Evolutionary conservation across 495 filamentous ascomycete genomes (phyloP).

Genomic region (Lasiosphaeria hispida): DNA sequence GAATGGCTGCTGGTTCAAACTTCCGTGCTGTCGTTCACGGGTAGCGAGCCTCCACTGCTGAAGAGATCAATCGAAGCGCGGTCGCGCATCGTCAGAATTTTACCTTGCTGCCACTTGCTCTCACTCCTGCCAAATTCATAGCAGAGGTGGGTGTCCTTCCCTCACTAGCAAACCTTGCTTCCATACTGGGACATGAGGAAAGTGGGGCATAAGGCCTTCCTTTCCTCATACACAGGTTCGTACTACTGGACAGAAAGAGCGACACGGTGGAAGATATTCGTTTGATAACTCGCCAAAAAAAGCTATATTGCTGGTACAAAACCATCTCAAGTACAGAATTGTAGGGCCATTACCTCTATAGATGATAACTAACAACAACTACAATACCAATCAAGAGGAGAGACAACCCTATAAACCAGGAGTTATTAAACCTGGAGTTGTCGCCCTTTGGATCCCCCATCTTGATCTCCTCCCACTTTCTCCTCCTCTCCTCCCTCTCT

Average conservation of each 20-base stretch:
- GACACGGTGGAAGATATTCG: no score
- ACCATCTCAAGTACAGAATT: no score
- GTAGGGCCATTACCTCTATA: slow-evolving; percentile 7
- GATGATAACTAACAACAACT: slow-evolving; percentile 5
- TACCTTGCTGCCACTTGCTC: slow-evolving; percentile 1
- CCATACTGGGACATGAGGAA: slow-evolving; percentile 1
- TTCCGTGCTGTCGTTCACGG: not conserved
- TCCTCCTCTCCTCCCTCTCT: slow-evolving; percentile 7
- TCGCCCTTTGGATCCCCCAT: not conserved
- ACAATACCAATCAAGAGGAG: slow-evolving; percentile 6
- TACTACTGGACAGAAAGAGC: no score
- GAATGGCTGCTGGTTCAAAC: not conserved
- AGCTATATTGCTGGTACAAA: no score
- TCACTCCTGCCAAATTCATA: slow-evolving; percentile 5
- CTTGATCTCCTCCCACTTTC: slow-evolving; percentile 1
- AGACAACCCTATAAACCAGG: slow-evolving; percentile 8
- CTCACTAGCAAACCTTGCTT: not conserved
- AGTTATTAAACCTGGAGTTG: slow-evolving; percentile 1
- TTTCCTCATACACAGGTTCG: no score
- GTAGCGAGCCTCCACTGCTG: not conserved
- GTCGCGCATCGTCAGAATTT: slow-evolving; percentile 1
- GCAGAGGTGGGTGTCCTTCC: not conserved
- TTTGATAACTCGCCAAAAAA: no score
- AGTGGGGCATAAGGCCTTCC: not conserved
- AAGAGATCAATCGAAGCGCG: slow-evolving; percentile 3